A percentile compares a stretch with the other conserved stretches of the same genome.
Evolutionary conservation across 1,284 basidiomycete genomes (phyloP).

Genomic region (Rhodotorula sp.): DNA sequence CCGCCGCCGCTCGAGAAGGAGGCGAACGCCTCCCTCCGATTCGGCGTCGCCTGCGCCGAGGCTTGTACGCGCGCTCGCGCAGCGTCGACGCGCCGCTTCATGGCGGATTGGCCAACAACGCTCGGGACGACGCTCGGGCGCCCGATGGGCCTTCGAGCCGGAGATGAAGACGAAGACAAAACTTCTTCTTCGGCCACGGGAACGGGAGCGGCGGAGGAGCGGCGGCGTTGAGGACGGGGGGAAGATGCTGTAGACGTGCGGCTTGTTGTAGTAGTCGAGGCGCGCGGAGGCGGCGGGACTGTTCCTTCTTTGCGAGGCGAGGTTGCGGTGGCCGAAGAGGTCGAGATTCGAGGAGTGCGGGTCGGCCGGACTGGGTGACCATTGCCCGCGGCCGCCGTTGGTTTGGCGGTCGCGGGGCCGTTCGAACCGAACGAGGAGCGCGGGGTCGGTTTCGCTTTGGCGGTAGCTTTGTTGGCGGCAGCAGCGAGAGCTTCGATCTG

Average conservation of each 20-base stretch:
- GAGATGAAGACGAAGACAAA: not conserved
- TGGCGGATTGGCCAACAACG: not conserved
- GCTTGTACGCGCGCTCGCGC: slow-evolving; percentile 1
- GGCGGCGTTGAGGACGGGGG: not conserved
- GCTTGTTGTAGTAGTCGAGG: too few relatives aligned
- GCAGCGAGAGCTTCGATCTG: not conserved
- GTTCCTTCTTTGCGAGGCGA: too few relatives aligned
- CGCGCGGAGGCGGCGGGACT: too few relatives aligned
- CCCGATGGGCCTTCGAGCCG: slow-evolving; percentile 8
- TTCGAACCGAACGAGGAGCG: not conserved
- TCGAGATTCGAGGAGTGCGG: too few relatives aligned
- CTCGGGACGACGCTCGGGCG: not conserved
- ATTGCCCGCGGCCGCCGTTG: not conserved
- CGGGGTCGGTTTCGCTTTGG: not conserved
- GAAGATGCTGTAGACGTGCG: too few relatives aligned
- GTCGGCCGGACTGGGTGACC: too few relatives aligned
- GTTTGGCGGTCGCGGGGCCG: not conserved
- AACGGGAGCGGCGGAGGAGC: not conserved
- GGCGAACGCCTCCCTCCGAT: not conserved
- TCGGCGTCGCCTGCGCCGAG: slow-evolving; percentile 3
- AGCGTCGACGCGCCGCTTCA: not conserved
- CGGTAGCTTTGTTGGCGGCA: not conserved
- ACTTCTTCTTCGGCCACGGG: not conserved
- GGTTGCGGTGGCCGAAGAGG: too few relatives aligned
- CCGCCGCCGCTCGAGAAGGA: not conserved